Evolutionary conservation across 2,329 filamentous ascomycete species (phyloP).

Genomic region (Cladosporium sp.): DNA sequence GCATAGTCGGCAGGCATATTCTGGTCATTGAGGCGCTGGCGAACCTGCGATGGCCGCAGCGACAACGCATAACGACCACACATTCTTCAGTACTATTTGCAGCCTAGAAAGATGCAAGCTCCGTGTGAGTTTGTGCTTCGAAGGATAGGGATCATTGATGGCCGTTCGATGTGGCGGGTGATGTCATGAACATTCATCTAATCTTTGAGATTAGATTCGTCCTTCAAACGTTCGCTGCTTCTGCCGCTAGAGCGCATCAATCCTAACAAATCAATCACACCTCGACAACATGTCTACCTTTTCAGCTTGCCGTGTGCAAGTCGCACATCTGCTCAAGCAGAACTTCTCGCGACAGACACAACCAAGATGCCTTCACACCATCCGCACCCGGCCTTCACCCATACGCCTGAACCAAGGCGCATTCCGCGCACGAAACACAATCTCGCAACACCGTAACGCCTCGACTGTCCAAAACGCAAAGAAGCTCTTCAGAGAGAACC

Average conservation of each 20-base stretch:
- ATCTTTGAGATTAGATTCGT: neutral
- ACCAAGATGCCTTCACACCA: constrained; percentile 17
- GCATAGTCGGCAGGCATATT: constrained; percentile 66
- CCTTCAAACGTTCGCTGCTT: neutral
- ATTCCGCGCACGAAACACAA: constrained; percentile 1
- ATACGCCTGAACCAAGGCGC: neutral
- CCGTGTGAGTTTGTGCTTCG: neutral
- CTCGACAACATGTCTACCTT: neutral
- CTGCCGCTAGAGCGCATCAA: neutral
- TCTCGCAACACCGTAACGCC: constrained; percentile 19
- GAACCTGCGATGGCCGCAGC: constrained; percentile 66
- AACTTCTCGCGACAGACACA: constrained; percentile 17
- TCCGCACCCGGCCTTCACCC: constrained; percentile 11
- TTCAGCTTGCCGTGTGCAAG: constrained; percentile 1
- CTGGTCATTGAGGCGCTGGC: constrained; percentile 67
- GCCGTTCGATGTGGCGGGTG: neutral
- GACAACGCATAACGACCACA: constrained; percentile 63
- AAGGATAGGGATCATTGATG: too few species aligned
- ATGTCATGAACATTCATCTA: neutral
- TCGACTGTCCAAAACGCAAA: constrained; percentile 11
- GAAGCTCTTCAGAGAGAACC: constrained; percentile 13
- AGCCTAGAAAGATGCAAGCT: too few species aligned
- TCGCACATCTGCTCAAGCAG: constrained; percentile 2
- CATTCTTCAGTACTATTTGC: too few species aligned
- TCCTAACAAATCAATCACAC: neutral